Percentiles rank a stretch among this genome's conserved stretches.
These are phyloP conservation scores for Phlebopus sp. DNA, from an alignment of 1,284 basidiomycete genomes.

Conservation along the genomic window DNA sequence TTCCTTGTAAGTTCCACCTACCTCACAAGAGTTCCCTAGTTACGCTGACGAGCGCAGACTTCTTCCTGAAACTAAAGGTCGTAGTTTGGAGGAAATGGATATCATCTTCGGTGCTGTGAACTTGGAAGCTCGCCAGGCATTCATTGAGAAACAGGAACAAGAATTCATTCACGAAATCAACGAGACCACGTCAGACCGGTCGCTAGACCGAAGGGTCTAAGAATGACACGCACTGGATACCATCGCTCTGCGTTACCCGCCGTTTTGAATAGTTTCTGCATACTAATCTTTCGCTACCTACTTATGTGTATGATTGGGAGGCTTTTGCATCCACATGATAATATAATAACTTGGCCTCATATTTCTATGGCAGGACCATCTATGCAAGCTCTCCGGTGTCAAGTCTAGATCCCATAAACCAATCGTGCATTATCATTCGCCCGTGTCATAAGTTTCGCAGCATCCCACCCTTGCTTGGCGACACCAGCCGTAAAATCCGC, in stretches of 20 bases:
- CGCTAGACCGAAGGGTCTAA: slow-evolving; percentile 11
- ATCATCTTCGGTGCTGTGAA: slow-evolving; percentile 71
- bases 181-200: slow-evolving; percentile 7
- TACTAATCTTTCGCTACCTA: neutral
- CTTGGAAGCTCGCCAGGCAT: slow-evolving; percentile 52
- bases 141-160: slow-evolving; percentile 48
- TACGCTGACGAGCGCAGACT: slow-evolving; percentile 42
- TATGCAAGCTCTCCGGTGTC: neutral
- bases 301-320: neutral
- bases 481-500: slow-evolving; percentile 66
- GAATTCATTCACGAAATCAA: slow-evolving; percentile 17
- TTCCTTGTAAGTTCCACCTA: slow-evolving; percentile 34
- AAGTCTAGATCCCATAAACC: slow-evolving; percentile 53
- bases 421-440: slow-evolving; percentile 61
- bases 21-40: no score
- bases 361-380: neutral
- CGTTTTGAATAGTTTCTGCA: neutral
- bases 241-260: neutral
- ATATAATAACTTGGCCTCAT: no score
- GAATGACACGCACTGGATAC: neutral
- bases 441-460: slow-evolving; percentile 56
- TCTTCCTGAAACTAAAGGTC: slow-evolving; percentile 76
- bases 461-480: slow-evolving; percentile 50
- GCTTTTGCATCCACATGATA: neutral
- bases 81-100: slow-evolving; percentile 78